Percentiles rank a stretch among this genome's conserved stretches.
These are phyloP conservation scores for Phytopythium mirpurense DNA, from an alignment of 352 stramenopile species.

Conservation along the genomic window DNA sequence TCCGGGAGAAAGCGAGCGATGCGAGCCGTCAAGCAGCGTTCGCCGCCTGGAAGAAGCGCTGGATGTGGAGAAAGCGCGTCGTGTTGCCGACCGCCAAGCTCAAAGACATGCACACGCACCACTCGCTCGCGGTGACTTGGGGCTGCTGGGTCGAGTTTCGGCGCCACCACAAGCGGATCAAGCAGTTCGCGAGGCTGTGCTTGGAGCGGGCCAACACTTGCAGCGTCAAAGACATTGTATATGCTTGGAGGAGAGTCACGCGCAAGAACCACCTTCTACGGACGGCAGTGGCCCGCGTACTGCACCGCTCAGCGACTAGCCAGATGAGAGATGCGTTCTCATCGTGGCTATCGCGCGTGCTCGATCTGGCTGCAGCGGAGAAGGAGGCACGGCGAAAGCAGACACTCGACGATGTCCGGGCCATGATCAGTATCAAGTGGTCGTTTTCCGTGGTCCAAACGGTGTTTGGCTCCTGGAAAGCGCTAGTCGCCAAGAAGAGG, in stretches of 20 bases:
- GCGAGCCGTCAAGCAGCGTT: not conserved
- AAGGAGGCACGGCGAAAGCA: constrained; percentile 16
- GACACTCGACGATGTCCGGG: constrained; percentile 25
- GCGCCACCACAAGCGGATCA: constrained; percentile 10
- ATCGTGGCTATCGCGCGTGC: constrained; percentile 20
- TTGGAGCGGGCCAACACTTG: constrained; percentile 9
- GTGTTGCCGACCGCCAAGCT: constrained; percentile 6
- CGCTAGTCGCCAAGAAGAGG: constrained; percentile 4
- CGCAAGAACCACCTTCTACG: constrained; percentile 23
- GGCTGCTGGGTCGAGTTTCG: constrained; percentile 13
- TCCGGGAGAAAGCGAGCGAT: not conserved
- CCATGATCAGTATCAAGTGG: constrained; percentile 31
- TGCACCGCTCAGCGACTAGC: constrained; percentile 28
- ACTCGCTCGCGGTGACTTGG: constrained; percentile 16
- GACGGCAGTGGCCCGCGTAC: constrained; percentile 27
- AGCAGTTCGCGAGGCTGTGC: constrained; percentile 15
- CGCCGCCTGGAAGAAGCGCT: not conserved
- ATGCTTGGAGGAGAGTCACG: constrained; percentile 19
- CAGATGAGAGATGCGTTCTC: constrained; percentile 29
- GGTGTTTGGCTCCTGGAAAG: constrained; percentile 26
- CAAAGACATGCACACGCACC: constrained; percentile 7
- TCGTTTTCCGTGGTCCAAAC: constrained; percentile 18
- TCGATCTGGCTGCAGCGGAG: constrained; percentile 12
- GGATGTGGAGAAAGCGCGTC: constrained; percentile 8
- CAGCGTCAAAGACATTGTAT: constrained; percentile 7